These are phyloP conservation scores for Mycena leptocephala DNA, from an alignment of 768 basidiomycete species.

Conservation along the genomic window DNA sequence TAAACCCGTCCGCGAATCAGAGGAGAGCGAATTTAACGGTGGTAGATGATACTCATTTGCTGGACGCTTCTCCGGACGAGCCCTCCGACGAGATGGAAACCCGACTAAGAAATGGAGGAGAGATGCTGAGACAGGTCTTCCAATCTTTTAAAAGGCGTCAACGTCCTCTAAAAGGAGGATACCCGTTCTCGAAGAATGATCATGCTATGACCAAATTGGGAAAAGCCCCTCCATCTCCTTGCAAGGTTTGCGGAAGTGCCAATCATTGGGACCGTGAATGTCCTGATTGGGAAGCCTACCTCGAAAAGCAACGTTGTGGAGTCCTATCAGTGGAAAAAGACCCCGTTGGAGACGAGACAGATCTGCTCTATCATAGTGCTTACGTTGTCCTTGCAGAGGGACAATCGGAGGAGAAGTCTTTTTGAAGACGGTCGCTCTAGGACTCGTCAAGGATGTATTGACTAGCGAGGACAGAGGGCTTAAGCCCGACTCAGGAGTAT, in stretches of 20 bases:
- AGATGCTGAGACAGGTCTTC: not conserved
- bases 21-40: too few species aligned
- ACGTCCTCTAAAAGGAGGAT: not conserved
- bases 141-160: not conserved
- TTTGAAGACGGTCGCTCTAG: too few species aligned
- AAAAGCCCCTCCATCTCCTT: not conserved
- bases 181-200: too few species aligned
- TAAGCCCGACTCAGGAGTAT: not conserved
- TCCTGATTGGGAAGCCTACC: not conserved
- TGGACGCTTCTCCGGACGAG: too few species aligned
- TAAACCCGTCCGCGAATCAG: not conserved
- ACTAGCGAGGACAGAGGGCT: not conserved
- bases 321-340: not conserved
- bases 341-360: not conserved
- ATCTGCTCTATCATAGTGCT: not conserved
- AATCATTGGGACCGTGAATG: too few species aligned
- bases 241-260: not conserved
- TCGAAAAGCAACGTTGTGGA: not conserved
- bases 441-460: not conserved
- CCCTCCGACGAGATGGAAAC: too few species aligned
- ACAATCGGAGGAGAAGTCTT: too few species aligned
- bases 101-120: not conserved
- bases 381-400: too few species aligned
- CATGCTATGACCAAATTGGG: too few species aligned
- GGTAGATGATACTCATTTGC: too few species aligned